Conservation (phyloP, 1,284 basidiomycete species). For the Cerrena zonata region DNA sequence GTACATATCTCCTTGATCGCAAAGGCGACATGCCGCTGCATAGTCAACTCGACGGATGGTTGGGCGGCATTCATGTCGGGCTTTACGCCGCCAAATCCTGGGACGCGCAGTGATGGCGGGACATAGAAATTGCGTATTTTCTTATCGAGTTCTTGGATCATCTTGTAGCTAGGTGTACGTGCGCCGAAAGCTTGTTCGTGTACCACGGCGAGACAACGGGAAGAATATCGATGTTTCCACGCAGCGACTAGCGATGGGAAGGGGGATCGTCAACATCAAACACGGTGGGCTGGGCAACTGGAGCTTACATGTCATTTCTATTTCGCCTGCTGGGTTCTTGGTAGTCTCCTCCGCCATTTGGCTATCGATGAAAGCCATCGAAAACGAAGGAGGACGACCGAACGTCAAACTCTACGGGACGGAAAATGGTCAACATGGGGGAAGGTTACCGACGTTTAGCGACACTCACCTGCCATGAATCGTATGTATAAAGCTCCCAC, state of each 20-base stretch:
- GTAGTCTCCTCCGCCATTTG: constrained; percentile 48
- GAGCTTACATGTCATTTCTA: constrained; percentile 62
- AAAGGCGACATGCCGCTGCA: constrained; percentile 59
- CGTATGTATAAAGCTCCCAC: constrained; percentile 62
- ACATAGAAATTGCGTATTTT: constrained; percentile 56
- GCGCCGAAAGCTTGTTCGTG: constrained; percentile 65
- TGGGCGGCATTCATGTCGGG: constrained; percentile 37
- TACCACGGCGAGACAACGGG: constrained; percentile 54
- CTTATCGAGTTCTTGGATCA: constrained; percentile 57
- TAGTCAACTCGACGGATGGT: constrained; percentile 48
- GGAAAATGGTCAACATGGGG: too few relatives aligned
- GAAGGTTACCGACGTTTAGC: too few relatives aligned
- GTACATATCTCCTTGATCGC: constrained; percentile 62
- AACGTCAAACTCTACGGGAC: constrained; percentile 69
- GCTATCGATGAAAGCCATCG: constrained; percentile 54
- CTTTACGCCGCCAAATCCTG: constrained; percentile 56
- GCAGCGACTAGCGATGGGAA: constrained; percentile 41
- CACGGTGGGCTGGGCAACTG: too few relatives aligned
- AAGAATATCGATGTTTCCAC: constrained; percentile 61
- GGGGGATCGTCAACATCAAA: constrained; percentile 10
- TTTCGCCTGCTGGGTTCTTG: constrained; percentile 45
- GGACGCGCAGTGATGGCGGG: constrained; percentile 59
- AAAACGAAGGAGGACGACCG: constrained; percentile 61
- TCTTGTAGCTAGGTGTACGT: constrained; percentile 51
- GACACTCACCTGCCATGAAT: constrained; percentile 64